Evolutionary conservation across 257 asterid species (phyloP).

Genomic region (Prunella vulgaris): DNA sequence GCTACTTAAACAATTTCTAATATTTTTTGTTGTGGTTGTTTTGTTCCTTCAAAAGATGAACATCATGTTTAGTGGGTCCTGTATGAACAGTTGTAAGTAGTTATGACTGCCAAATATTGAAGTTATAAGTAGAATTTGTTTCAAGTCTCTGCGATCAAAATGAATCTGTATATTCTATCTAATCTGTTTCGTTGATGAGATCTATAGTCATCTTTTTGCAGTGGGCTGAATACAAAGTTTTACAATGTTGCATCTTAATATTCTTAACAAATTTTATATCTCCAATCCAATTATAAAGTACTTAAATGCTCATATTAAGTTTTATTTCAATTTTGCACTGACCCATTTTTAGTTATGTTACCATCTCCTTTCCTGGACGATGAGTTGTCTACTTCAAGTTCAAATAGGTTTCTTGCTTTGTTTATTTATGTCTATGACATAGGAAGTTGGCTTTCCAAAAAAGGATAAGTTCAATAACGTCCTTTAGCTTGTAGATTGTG

Average conservation of each 20-base stretch:
- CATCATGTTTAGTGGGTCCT: background rate
- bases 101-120: background rate
- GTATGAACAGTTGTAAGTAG: background rate
- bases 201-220: background rate
- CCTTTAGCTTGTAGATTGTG: background rate
- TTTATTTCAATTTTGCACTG: background rate
- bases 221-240: background rate
- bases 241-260: background rate
- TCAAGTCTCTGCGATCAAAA: background rate
- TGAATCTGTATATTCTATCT: background rate
- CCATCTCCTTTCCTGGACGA: background rate
- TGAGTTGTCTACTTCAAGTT: background rate
- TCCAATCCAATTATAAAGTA: background rate
- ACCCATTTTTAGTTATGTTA: background rate
- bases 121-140: background rate
- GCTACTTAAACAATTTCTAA: slow-evolving; percentile 17
- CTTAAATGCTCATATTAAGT: background rate
- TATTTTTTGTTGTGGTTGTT: slow-evolving; percentile 14
- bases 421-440: background rate
- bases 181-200: background rate
- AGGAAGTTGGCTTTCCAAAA: background rate
- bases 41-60: background rate
- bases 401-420: background rate
- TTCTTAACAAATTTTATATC: no score
- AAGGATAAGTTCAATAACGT: background rate